phyloP scores from a whole-genome alignment of 2,329 filamentous ascomycete genomes.

The Paecilomyces formosus region DNA sequence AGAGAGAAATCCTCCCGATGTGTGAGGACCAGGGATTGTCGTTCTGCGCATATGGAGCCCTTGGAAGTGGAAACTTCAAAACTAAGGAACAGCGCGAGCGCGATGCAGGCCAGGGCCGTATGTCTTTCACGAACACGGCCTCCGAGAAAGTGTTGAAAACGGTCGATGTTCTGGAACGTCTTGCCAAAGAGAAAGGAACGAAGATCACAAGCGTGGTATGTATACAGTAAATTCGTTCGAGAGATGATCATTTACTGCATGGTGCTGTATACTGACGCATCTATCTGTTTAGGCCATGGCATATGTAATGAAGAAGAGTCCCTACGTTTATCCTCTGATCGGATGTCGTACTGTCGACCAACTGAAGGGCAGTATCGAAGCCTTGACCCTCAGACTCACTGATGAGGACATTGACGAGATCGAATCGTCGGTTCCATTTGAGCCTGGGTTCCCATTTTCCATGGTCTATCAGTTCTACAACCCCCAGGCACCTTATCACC shows the following conservation, averaged over 20 bases:
- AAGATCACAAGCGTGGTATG: conserved; percentile 6
- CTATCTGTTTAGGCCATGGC: conserved; percentile 34
- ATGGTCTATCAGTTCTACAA: neutral
- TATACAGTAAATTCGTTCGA: neutral
- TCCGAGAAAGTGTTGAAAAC: conserved; percentile 5
- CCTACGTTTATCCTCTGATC: conserved; percentile 48
- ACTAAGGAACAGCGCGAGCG: conserved; percentile 26
- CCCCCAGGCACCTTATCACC: neutral
- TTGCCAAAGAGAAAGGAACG: conserved; percentile 8
- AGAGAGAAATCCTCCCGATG: conserved; percentile 65
- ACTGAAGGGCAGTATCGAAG: conserved; percentile 24
- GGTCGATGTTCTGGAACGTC: conserved; percentile 9
- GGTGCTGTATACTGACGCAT: conserved; percentile 1
- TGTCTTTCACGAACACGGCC: conserved; percentile 10
- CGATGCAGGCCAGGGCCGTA: conserved; percentile 13
- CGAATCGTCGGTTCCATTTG: conserved; percentile 44
- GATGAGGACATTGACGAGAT: conserved; percentile 20
- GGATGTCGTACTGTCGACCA: conserved; percentile 29
- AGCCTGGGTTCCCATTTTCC: conserved; percentile 45
- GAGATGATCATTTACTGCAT: neutral
- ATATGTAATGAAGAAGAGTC: conserved; percentile 45
- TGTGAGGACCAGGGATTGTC: conserved; percentile 55
- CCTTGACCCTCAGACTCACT: neutral
- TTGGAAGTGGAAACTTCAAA: conserved; percentile 47
- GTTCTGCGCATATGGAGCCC: conserved; percentile 45